These are phyloP conservation scores for Jatropha curcas DNA, from an alignment of 345 rosid species.

Conservation along the genomic window DNA sequence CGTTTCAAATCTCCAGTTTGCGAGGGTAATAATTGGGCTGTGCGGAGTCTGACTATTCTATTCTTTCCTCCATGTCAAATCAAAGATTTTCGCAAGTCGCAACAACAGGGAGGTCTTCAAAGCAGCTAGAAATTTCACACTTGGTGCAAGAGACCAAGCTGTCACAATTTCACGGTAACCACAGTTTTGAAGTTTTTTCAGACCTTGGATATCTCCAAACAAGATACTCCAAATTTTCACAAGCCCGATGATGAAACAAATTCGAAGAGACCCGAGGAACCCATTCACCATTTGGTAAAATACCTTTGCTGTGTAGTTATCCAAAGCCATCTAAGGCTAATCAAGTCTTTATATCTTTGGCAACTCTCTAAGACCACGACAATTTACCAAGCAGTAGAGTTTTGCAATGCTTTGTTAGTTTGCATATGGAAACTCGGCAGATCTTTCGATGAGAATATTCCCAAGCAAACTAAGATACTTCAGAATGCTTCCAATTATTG, in stretches of 20 bases:
- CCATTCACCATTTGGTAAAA: conserved; percentile 19
- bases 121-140: background rate
- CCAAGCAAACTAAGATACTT: conserved; percentile 25
- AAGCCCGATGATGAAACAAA: conserved; percentile 14
- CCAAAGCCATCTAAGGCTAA: conserved; percentile 22
- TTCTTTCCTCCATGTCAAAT: background rate
- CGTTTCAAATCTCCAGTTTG: background rate
- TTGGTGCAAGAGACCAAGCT: background rate
- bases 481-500: conserved; percentile 27
- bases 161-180: background rate
- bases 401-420: conserved; percentile 30
- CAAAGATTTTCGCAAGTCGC: background rate
- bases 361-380: conserved; percentile 24
- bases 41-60: conserved; percentile 9
- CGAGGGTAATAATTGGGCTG: too few species aligned
- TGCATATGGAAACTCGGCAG: conserved; percentile 27
- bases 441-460: background rate
- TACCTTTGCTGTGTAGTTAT: conserved; percentile 23
- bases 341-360: conserved; percentile 17
- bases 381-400: conserved; percentile 10
- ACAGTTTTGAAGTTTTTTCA: conserved; percentile 20
- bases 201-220: conserved; percentile 15
- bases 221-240: conserved; percentile 25
- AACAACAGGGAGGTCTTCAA: background rate
- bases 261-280: conserved; percentile 21